Percentiles rank a stretch among this genome's conserved stretches.
Conservation (phyloP, 2,329 filamentous ascomycete genomes). For the Lachnellula suecica region DNA sequence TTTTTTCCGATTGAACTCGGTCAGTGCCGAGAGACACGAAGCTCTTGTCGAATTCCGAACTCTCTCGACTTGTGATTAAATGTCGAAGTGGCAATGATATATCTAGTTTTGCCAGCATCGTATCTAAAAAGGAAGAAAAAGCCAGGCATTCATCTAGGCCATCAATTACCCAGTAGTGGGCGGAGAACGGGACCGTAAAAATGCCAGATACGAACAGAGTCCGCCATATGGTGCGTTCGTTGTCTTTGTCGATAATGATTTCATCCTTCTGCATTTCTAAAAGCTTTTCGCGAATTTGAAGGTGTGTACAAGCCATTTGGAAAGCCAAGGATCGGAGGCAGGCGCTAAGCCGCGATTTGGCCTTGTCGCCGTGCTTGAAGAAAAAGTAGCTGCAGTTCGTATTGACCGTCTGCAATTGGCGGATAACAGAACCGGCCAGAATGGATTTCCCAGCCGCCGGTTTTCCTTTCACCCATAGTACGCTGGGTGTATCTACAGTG, state of each 20-base stretch:
- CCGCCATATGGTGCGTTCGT: constrained; percentile 33
- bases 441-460: constrained; percentile 30
- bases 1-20: constrained; percentile 10
- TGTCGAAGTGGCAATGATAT: constrained; percentile 17
- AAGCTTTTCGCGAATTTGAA: constrained; percentile 23
- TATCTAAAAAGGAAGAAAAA: constrained; percentile 6
- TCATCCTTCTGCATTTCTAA: constrained; percentile 24
- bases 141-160: constrained; percentile 34
- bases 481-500: not conserved
- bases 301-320: constrained; percentile 33
- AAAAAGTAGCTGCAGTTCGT: constrained; percentile 23
- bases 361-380: constrained; percentile 23
- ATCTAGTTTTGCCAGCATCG: constrained; percentile 8
- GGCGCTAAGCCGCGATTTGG: constrained; percentile 11
- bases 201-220: constrained; percentile 34
- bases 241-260: constrained; percentile 25
- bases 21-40: constrained; percentile 11
- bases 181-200: constrained; percentile 22
- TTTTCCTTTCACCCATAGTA: constrained; percentile 30
- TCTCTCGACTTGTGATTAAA: constrained; percentile 22
- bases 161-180: constrained; percentile 38
- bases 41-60: constrained; percentile 7
- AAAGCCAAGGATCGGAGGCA: constrained; percentile 31
- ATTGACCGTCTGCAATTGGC: constrained; percentile 11
- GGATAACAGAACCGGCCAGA: constrained; percentile 16